phyloP scores from a whole-genome alignment of 345 rosid genomes.

The Brassica juncea region DNA sequence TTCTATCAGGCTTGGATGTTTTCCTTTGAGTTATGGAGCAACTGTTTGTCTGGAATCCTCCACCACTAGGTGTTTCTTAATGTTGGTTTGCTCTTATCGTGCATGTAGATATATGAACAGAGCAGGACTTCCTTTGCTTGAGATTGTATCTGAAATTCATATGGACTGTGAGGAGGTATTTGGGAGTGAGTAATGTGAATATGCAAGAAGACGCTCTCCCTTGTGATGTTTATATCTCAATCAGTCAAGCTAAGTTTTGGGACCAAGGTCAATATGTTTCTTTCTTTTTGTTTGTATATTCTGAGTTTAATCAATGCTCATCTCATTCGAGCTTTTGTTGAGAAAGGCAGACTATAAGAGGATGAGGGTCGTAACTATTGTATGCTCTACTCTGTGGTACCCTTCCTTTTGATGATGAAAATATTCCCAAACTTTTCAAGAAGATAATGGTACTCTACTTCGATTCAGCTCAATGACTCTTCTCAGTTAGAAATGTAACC shows the following conservation, averaged over 20 bases:
- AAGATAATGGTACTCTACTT: conserved; percentile 71
- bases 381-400: conserved; percentile 90
- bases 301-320: background rate
- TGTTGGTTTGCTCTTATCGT: too few relatives aligned
- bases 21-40: too few relatives aligned
- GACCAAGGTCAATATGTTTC: background rate
- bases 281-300: background rate
- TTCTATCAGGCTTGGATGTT: too few relatives aligned
- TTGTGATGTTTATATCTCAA: background rate
- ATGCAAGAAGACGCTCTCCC: background rate
- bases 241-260: background rate
- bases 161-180: background rate
- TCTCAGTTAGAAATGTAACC: background rate
- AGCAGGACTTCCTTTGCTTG: too few relatives aligned
- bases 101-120: too few relatives aligned
- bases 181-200: background rate
- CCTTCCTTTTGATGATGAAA: conserved; percentile 96
- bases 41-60: too few relatives aligned
- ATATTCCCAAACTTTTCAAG: conserved; percentile 83
- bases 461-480: background rate
- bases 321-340: conserved; percentile 44
- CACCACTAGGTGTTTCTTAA: too few relatives aligned
- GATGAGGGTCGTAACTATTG: conserved; percentile 90
- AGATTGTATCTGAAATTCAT: background rate
- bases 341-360: conserved; percentile 80